Percentiles rank a stretch among this genome's conserved stretches.
These are phyloP conservation scores for Claviceps lovelessii DNA, from an alignment of 2,329 filamentous ascomycete genomes.

Conservation along the genomic window DNA sequence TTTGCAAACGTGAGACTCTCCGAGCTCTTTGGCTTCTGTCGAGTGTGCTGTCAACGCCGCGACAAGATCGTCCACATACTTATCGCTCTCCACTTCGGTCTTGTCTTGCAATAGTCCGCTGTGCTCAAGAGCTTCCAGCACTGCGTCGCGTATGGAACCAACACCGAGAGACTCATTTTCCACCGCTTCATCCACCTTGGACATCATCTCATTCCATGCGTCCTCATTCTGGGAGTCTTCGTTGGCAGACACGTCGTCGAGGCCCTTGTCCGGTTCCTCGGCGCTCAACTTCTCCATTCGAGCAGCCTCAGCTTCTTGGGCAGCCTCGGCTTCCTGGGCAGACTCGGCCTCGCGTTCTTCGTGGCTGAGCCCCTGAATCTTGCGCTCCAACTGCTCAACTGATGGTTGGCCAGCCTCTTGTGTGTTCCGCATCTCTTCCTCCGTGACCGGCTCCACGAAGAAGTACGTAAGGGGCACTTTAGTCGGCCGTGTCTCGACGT, in stretches of 20 bases:
- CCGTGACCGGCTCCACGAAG: conserved; percentile 71
- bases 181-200: conserved; percentile 40
- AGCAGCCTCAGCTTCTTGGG: conserved; percentile 8
- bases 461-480: conserved; percentile 63
- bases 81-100: conserved; percentile 29
- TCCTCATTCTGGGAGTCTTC: conserved; percentile 18
- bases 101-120: conserved; percentile 35
- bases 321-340: conserved; percentile 6
- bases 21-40: conserved; percentile 12
- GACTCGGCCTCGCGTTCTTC: conserved; percentile 15
- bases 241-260: conserved; percentile 8
- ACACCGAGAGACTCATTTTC: conserved; percentile 42
- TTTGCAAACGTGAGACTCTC: conserved; percentile 6
- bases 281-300: conserved; percentile 8
- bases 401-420: conserved; percentile 52
- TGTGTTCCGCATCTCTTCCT: conserved; percentile 57
- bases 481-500: conserved; percentile 61
- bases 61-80: conserved; percentile 36
- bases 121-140: conserved; percentile 40
- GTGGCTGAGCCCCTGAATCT: conserved; percentile 38
- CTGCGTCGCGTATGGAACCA: conserved; percentile 36
- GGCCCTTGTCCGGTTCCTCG: conserved; percentile 12
- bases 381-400: conserved; percentile 54
- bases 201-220: conserved; percentile 40
- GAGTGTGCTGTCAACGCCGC: conserved; percentile 29